Evolutionary conservation across 306 rosid genomes (phyloP), one percentile per base, ranked within the genome.

Genomic region (Cicer bijugum): DNA sequence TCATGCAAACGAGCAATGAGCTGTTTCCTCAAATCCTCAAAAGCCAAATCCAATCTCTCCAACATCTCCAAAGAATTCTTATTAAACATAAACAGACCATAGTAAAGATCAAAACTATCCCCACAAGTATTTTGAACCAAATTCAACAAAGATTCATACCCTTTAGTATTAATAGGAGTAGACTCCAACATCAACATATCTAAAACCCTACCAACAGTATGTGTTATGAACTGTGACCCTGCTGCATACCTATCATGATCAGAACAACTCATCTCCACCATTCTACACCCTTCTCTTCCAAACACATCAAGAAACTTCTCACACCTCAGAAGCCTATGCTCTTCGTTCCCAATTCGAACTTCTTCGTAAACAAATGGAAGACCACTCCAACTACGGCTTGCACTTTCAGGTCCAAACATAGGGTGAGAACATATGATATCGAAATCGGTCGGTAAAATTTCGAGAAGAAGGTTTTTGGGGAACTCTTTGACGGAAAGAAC

Each of bases 401-500:
- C 96, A 77, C 92, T 86, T 50, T 90, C 85, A 11, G 97, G 98
- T 8, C 97, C 98, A 44, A 93, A 93, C 98, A 93, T 90, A 0
- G 97, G 98, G 48, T 93, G 98, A 0, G 90, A 64, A 58, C 96
- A 90, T 16, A 93, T 20, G 1, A 90, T 16, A 43, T 93, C 98
- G 28, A 90, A 93, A 56, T 87, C 75, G 11, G 6, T 1, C 0
- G 93, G 98, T 9, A 93, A 70, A 0, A 51, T 2, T 8, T 85
- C 75, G 3, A 88, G 77, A 42, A 93, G 39, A 42, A 93, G 73
- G 7, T 50, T 79, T n/a, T 83, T 89, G 0, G 95, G 79, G 44
- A 92, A 90, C 46, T 92, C 98, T 15, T 92, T 92, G 12, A 92
- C 98, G 7, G 97, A 89, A 16, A 92, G 89, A 0, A 90, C 95